These are phyloP conservation scores for Cubamyces sp. DNA, from an alignment of 768 basidiomycete species.

Conservation along the genomic window DNA sequence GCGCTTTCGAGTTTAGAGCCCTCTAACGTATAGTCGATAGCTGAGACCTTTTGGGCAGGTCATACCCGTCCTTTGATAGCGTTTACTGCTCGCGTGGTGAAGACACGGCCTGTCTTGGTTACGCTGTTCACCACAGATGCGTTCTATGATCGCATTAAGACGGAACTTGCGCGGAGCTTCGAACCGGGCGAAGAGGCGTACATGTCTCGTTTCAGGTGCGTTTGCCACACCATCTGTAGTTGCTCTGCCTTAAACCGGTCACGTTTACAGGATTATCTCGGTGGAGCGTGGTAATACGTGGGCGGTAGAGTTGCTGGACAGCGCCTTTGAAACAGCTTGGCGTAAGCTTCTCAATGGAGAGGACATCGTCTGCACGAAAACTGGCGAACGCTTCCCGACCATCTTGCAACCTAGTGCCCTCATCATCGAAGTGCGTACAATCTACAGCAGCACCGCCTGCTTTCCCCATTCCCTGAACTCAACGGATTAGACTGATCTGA, in stretches of 20 bases:
- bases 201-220: background rate
- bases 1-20: background rate
- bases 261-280: conserved; percentile 12
- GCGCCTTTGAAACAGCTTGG: conserved; percentile 11
- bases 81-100: background rate
- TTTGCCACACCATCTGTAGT: background rate
- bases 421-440: conserved; percentile 24
- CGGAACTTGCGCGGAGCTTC: conserved; percentile 19
- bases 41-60: background rate
- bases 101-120: background rate
- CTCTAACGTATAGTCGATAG: too few relatives aligned
- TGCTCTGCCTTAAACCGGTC: too few relatives aligned
- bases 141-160: conserved; percentile 8
- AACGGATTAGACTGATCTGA: too few relatives aligned
- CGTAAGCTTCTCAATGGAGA: conserved; percentile 7
- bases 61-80: background rate
- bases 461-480: too few relatives aligned
- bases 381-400: background rate
- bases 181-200: conserved; percentile 1
- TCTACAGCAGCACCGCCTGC: too few relatives aligned
- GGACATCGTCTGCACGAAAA: conserved; percentile 19
- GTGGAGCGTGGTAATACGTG: background rate
- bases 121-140: background rate
- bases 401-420: conserved; percentile 14
- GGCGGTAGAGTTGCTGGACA: background rate